phyloP scores from a whole-genome alignment of 148 eudicot species.

The Rhododendron ovatum region DNA sequence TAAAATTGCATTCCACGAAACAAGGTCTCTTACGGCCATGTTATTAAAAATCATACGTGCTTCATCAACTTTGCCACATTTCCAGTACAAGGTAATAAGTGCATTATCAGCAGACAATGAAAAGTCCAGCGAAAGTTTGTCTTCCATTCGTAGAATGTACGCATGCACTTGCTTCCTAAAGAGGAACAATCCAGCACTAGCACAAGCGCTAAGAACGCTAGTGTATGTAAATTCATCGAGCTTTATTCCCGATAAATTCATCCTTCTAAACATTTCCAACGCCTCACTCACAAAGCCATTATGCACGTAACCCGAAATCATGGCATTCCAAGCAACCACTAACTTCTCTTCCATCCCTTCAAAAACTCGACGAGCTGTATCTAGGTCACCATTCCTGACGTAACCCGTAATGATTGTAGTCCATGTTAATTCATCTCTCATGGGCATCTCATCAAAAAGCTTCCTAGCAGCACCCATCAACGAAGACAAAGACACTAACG shows the following conservation, averaged over 20 bases:
- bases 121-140: conserved; percentile 18
- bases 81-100: conserved; percentile 50
- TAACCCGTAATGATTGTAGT: conserved; percentile 61
- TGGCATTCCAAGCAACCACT: conserved; percentile 57
- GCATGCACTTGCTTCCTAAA: conserved; percentile 53
- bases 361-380: conserved; percentile 36
- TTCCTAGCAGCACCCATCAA: conserved; percentile 41
- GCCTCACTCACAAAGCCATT: conserved; percentile 43
- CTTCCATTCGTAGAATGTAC: conserved; percentile 41
- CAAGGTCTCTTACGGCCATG: conserved; percentile 42
- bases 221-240: conserved; percentile 59
- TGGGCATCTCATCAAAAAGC: conserved; percentile 48
- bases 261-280: conserved; percentile 39
- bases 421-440: conserved; percentile 56
- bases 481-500: conserved; percentile 15
- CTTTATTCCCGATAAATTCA: conserved; percentile 29
- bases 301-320: conserved; percentile 50
- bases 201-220: conserved; percentile 52
- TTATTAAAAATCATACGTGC: conserved; percentile 38
- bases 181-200: conserved; percentile 35
- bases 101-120: conserved; percentile 45
- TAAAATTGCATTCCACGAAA: conserved; percentile 55
- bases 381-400: conserved; percentile 46
- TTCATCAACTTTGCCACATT: conserved; percentile 39
- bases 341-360: conserved; percentile 32